Conservation (phyloP, 1,284 basidiomycete species). For the Heterobasidion irregulare region DNA sequence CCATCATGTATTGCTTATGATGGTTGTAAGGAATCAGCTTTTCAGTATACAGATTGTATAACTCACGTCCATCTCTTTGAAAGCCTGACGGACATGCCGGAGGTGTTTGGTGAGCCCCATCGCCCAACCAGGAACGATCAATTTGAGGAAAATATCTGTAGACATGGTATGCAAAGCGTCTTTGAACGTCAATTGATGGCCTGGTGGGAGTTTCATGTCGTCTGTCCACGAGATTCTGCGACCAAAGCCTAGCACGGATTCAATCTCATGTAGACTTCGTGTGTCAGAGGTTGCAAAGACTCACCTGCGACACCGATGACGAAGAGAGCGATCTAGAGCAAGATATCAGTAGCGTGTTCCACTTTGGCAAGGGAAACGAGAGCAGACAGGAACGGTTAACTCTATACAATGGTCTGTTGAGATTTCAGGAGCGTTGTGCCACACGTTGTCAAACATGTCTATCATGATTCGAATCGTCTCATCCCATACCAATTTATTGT, state of each 20-base stretch:
- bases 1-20: constrained; percentile 40
- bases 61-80: constrained; percentile 39
- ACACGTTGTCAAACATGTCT: constrained; percentile 28
- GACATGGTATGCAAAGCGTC: constrained; percentile 14
- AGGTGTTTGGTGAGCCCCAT: constrained; percentile 30
- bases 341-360: neutral
- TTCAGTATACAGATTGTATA: neutral
- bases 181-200: constrained; percentile 49
- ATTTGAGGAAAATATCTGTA: constrained; percentile 16
- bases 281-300: neutral
- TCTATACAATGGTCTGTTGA: constrained; percentile 24
- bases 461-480: constrained; percentile 33
- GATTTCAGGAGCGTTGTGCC: constrained; percentile 22
- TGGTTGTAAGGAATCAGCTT: neutral
- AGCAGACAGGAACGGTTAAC: constrained; percentile 38
- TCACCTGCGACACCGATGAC: constrained; percentile 46
- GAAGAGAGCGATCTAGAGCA: constrained; percentile 41
- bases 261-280: neutral
- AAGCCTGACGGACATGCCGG: constrained; percentile 28
- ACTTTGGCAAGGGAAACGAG: neutral
- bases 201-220: constrained; percentile 28
- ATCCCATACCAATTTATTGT: constrained; percentile 52
- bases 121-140: constrained; percentile 37
- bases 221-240: constrained; percentile 42
- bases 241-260: constrained; percentile 34